Conservation (phyloP, 257 asterid species). For the Nicotiana knightiana region DNA sequence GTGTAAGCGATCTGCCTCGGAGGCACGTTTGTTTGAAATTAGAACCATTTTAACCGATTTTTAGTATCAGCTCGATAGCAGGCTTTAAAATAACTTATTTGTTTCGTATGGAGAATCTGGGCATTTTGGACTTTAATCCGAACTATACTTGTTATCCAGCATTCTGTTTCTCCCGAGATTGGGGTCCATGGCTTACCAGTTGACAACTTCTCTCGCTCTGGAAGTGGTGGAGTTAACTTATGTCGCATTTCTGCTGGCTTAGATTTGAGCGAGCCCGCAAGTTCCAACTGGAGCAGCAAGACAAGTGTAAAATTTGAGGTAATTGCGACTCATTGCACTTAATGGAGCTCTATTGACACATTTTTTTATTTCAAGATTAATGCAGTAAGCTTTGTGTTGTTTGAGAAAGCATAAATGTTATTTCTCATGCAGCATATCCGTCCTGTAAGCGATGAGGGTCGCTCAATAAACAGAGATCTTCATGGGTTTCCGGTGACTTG, state of each 20-base stretch:
- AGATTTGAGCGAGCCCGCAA: constrained; percentile 91
- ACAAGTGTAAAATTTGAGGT: constrained; percentile 92
- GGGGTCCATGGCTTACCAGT: constrained; percentile 83
- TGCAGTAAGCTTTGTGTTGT: neutral
- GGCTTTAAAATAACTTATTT: neutral
- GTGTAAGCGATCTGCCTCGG: neutral
- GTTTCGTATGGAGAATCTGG: neutral
- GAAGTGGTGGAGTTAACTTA: constrained; percentile 85
- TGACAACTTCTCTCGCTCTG: constrained; percentile 81
- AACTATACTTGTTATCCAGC: constrained; percentile 49
- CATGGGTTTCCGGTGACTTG: constrained; percentile 93
- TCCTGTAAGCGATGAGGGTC: constrained; percentile 81
- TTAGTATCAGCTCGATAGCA: neutral
- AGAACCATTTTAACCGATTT: neutral
- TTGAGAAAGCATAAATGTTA: neutral
- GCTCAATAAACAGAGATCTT: constrained; percentile 67
- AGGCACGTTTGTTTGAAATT: neutral
- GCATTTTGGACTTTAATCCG: constrained; percentile 15
- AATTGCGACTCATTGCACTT: constrained; percentile 15
- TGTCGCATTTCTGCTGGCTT: constrained; percentile 82
- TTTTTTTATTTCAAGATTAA: neutral
- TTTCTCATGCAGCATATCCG: constrained; percentile 60
- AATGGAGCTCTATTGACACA: constrained; percentile 4
- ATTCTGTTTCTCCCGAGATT: constrained; percentile 80
- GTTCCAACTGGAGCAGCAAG: constrained; percentile 93